Conservation (phyloP, 352 stramenopile genomes). For the Phytophthora melonis region DNA sequence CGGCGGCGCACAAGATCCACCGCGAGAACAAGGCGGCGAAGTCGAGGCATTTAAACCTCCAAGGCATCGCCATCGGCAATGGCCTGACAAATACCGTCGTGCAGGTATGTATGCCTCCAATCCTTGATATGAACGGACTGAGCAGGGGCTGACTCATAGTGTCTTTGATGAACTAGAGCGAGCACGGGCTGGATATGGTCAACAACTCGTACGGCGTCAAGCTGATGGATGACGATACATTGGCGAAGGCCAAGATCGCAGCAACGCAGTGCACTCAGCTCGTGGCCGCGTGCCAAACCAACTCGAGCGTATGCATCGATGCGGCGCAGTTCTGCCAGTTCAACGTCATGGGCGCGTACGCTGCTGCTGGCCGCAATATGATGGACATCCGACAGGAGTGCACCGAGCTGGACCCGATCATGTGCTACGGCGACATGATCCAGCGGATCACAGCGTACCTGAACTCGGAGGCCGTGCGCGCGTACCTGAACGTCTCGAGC, state of each 20-base stretch:
- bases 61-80: slow-evolving; percentile 71
- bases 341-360: slow-evolving; percentile 32
- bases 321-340: slow-evolving; percentile 34
- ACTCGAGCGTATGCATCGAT: slow-evolving; percentile 36
- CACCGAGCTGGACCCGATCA: slow-evolving; percentile 38
- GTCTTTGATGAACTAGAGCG: slow-evolving; percentile 22
- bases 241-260: slow-evolving; percentile 33
- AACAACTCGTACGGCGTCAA: slow-evolving; percentile 70
- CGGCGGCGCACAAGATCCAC: slow-evolving; percentile 57
- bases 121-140: neutral
- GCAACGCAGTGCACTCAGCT: slow-evolving; percentile 42
- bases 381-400: slow-evolving; percentile 66
- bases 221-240: slow-evolving; percentile 42
- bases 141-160: neutral
- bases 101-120: slow-evolving; percentile 33
- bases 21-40: slow-evolving; percentile 42
- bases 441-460: slow-evolving; percentile 48
- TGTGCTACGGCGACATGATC: slow-evolving; percentile 41
- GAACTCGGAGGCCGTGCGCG: slow-evolving; percentile 60
- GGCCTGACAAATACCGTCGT: slow-evolving; percentile 50
- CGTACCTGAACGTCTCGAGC: slow-evolving; percentile 38
- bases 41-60: slow-evolving; percentile 45
- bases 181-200: slow-evolving; percentile 59
- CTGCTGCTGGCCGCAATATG: slow-evolving; percentile 43
- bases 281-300: slow-evolving; percentile 35